A percentile compares a stretch with the other conserved stretches of the same genome.
Evolutionary conservation across 148 eudicot genomes (phyloP).

Genomic region (Rhododendron kiyosumense): DNA sequence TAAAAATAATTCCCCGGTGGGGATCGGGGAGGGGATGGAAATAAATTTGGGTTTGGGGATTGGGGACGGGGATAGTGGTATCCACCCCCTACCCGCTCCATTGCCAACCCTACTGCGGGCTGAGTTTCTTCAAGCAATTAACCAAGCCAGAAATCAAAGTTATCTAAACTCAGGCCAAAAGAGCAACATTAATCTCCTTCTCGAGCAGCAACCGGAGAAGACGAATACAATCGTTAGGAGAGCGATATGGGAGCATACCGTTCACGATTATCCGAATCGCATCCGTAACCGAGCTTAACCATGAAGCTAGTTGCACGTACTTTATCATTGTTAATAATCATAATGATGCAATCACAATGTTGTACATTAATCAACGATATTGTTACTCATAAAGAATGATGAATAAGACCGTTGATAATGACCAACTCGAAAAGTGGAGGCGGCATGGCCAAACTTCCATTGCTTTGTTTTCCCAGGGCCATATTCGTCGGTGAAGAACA

Average conservation of each 20-base stretch:
- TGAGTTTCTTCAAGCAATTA: background rate
- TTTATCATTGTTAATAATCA: background rate
- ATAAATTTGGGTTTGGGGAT: too few relatives aligned
- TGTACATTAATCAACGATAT: background rate
- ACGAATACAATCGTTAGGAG: background rate
- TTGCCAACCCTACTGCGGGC: too few relatives aligned
- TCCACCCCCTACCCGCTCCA: too few relatives aligned
- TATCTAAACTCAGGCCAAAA: background rate
- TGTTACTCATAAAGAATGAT: background rate
- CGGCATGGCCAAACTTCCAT: background rate
- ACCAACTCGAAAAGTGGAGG: background rate
- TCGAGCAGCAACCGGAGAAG: background rate
- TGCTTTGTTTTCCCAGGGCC: background rate
- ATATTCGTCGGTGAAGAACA: background rate
- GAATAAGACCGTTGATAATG: background rate
- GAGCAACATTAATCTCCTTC: background rate
- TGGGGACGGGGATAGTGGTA: too few relatives aligned
- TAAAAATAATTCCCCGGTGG: too few relatives aligned
- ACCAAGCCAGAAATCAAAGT: background rate
- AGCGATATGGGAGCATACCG: background rate
- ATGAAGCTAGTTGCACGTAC: background rate
- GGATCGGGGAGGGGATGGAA: too few relatives aligned
- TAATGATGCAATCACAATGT: background rate
- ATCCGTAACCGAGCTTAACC: background rate
- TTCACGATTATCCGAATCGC: background rate